phyloP scores from a whole-genome alignment of 106 monocot species.

The Triglochin maritima region DNA sequence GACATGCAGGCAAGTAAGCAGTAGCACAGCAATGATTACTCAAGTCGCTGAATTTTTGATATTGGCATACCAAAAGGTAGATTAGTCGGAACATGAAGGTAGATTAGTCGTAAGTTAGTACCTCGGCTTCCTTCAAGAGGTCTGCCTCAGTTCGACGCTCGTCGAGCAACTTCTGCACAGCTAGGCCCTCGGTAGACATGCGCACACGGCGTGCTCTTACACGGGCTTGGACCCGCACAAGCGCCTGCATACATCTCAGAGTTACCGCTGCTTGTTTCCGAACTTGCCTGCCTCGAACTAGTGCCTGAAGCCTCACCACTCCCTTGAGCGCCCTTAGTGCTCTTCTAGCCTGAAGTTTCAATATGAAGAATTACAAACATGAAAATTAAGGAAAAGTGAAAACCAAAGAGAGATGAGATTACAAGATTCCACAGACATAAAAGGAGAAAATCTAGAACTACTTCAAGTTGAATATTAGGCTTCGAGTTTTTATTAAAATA shows the following conservation, averaged over 20 bases:
- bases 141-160: slow-evolving; percentile 35
- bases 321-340: slow-evolving; percentile 21
- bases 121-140: slow-evolving; percentile 60
- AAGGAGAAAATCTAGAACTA: too few species aligned
- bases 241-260: slow-evolving; percentile 27
- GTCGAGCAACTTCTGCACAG: slow-evolving; percentile 57
- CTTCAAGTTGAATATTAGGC: too few species aligned
- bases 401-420: neutral
- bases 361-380: neutral
- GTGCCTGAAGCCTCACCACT: slow-evolving; percentile 23
- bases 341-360: slow-evolving; percentile 15
- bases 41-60: too few species aligned
- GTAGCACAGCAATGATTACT: too few species aligned
- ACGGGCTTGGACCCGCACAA: slow-evolving; percentile 45
- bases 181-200: slow-evolving; percentile 52
- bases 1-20: too few species aligned
- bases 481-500: too few species aligned
- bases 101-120: neutral
- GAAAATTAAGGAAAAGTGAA: neutral
- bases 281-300: slow-evolving; percentile 20
- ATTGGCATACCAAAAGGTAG: neutral
- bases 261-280: slow-evolving; percentile 20
- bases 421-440: too few species aligned
- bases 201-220: slow-evolving; percentile 36
- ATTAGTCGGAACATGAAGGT: neutral